Conservation (phyloP, 1,284 basidiomycete species). For the Ustilago trichophora region DNA sequence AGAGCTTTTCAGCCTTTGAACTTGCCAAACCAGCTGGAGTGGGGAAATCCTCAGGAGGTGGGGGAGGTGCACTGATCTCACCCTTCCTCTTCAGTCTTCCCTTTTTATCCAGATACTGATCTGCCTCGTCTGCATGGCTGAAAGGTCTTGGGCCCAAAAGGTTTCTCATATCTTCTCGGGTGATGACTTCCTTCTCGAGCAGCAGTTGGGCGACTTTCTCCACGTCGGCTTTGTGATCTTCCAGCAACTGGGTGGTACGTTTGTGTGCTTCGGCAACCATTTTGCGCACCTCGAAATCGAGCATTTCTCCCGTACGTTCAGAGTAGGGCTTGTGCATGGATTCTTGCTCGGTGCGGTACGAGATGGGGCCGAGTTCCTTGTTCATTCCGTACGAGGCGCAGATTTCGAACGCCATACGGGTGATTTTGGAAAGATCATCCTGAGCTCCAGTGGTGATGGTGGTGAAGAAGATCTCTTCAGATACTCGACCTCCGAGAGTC, state of each 20-base stretch:
- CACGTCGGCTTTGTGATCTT: conserved; percentile 83
- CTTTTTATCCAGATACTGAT: conserved; percentile 65
- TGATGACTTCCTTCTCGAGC: conserved; percentile 93
- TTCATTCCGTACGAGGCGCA: conserved; percentile 82
- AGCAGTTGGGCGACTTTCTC: conserved; percentile 92
- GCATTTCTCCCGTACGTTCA: conserved; percentile 92
- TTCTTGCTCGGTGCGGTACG: conserved; percentile 88
- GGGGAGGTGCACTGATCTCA: conserved; percentile 59
- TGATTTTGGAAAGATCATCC: conserved; percentile 97
- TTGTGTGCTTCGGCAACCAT: conserved; percentile 90
- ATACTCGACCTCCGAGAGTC: conserved; percentile 97
- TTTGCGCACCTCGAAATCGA: conserved; percentile 88
- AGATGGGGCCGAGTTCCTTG: conserved; percentile 89
- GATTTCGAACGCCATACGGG: conserved; percentile 94
- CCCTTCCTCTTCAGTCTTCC: conserved; percentile 55
- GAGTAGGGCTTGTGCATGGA: conserved; percentile 96
- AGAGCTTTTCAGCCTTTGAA: conserved; percentile 14
- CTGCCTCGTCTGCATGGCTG: conserved; percentile 72
- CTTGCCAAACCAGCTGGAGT: conserved; percentile 51
- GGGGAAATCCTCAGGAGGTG: conserved; percentile 56
- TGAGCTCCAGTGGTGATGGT: conserved; percentile 96
- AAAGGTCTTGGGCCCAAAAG: conserved; percentile 87
- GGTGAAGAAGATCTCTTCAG: conserved; percentile 98
- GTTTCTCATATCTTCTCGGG: conserved; percentile 87
- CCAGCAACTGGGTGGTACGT: conserved; percentile 84